Base-by-base conservation (phyloP, 2,329 filamentous ascomycete genomes). In the Cryphonectria carpinicola region DNA sequence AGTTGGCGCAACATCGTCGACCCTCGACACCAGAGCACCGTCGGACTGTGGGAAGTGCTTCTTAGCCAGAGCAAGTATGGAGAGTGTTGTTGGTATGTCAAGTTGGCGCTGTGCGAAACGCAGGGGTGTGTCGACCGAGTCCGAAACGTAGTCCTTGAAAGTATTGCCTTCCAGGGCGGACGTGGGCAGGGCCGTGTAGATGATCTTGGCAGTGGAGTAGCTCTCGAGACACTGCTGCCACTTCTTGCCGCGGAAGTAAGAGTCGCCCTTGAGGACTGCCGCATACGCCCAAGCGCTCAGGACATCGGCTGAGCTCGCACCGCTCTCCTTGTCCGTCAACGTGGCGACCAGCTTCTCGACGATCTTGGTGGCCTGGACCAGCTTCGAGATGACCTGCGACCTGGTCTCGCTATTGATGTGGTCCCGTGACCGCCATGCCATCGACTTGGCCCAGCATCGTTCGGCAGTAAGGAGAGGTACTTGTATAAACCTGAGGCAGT, bases 21-120 rank as follows among this genome's bases (percentile, higher is more conserved):
- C 86, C 70, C 90, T 86, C 39, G 86, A 81, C 0, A 92, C 87
- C 19, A 97, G 82, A 11, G 85, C 81, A 1, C 83, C 77, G 72
- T 94, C 87, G 35, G 89, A 87, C 14, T 84, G 83, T 1, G 93
- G 91, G 75, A 98, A 97, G 72, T 91, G 90, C 74, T 92, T 91
- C 75, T 90, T 90, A 2, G 93, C 92, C 74, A 98, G 92, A 10
- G 90, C 88, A 0, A 92, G 87, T 65, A 97, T 91, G 3, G 95
- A 91, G 68, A 94, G 88, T 2, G 94, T 97, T 60, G 96, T 90
- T 0, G 95, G 93, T 43, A 97, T 88, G 79, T 95, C 92, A 79
- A 94, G 87, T 80, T 97, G 94, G 80, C 98, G 98, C 25, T 96
- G 94, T 49, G 95, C 95, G 80, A 97, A 98, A 73, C 95, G 91